Conservation (phyloP, 2,329 filamentous ascomycete species). For the Arthroderma uncinatum region DNA sequence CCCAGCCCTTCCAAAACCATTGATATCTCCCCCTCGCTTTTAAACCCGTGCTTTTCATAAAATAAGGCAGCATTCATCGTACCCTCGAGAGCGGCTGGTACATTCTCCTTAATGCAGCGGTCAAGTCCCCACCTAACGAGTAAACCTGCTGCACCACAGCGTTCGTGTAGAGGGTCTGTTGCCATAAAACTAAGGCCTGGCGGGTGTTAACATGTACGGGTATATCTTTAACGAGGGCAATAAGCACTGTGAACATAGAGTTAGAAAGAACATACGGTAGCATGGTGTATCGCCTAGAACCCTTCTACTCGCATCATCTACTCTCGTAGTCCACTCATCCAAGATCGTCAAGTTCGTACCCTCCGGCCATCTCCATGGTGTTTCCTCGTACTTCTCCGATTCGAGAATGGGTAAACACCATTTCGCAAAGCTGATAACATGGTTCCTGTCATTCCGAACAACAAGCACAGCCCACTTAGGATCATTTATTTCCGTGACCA, state of each 20-base stretch:
- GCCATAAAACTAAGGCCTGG: conserved; percentile 17
- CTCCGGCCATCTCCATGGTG: neutral
- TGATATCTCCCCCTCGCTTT: conserved; percentile 9
- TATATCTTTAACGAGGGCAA: neutral
- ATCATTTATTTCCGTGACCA: conserved; percentile 15
- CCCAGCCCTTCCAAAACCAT: conserved; percentile 12
- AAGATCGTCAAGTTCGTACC: neutral
- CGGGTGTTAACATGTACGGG: no score
- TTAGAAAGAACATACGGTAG: neutral
- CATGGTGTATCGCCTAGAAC: neutral
- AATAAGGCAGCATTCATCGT: conserved; percentile 11
- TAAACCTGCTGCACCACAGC: conserved; percentile 14
- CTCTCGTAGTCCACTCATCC: neutral
- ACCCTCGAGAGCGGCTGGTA: conserved; percentile 11
- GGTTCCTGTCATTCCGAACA: conserved; percentile 7
- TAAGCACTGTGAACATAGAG: no score
- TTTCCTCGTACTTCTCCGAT: neutral
- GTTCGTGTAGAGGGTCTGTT: conserved; percentile 15
- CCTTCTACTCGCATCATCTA: neutral
- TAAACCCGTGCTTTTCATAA: conserved; percentile 13
- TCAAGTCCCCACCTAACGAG: conserved; percentile 16
- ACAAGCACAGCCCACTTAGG: conserved; percentile 15
- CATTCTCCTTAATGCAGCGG: conserved; percentile 10
- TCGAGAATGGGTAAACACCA: neutral
- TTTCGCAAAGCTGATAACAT: neutral